These are phyloP conservation scores for Suhomyces faveliae DNA, from an alignment of 805 yeast genomes.

Conservation along the genomic window DNA sequence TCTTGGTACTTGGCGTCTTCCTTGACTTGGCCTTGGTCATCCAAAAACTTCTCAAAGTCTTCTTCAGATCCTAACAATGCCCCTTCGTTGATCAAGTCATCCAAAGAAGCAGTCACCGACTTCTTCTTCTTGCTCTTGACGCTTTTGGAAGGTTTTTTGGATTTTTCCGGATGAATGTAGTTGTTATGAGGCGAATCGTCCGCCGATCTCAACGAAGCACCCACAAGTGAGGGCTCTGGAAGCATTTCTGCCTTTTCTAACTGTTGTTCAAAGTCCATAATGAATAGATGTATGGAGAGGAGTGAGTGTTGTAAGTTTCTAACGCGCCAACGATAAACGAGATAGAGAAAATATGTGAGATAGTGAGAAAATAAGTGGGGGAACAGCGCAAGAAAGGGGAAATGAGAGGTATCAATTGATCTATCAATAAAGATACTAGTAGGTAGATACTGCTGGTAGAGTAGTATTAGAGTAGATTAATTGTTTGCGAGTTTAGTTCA, in stretches of 20 bases:
- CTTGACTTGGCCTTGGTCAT: slow-evolving; percentile 52
- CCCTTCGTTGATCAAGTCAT: slow-evolving; percentile 49
- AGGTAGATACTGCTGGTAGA: not conserved
- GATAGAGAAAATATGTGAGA: not conserved
- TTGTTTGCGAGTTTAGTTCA: not conserved
- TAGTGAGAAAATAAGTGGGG: not conserved
- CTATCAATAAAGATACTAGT: not conserved
- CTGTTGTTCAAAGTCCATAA: slow-evolving; percentile 53
- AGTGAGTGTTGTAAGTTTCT: not conserved
- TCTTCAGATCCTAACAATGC: slow-evolving; percentile 50
- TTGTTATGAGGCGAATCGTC: slow-evolving; percentile 46
- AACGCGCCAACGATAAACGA: not conserved
- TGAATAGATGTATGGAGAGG: slow-evolving; percentile 3
- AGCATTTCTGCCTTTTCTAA: slow-evolving; percentile 51
- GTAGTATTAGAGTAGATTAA: not conserved
- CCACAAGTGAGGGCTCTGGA: slow-evolving; percentile 51
- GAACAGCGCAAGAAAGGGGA: not conserved
- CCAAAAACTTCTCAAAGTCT: slow-evolving; percentile 51
- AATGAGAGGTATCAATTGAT: not conserved
- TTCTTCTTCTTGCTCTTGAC: slow-evolving; percentile 13
- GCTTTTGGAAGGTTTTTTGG: slow-evolving; percentile 22
- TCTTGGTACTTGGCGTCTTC: slow-evolving; percentile 40
- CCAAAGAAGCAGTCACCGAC: slow-evolving; percentile 52
- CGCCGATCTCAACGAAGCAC: slow-evolving; percentile 49
- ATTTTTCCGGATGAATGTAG: slow-evolving; percentile 46